Evolutionary conservation across 2,329 filamentous ascomycete species (phyloP).

Genomic region (Blastomyces emzantsi): DNA sequence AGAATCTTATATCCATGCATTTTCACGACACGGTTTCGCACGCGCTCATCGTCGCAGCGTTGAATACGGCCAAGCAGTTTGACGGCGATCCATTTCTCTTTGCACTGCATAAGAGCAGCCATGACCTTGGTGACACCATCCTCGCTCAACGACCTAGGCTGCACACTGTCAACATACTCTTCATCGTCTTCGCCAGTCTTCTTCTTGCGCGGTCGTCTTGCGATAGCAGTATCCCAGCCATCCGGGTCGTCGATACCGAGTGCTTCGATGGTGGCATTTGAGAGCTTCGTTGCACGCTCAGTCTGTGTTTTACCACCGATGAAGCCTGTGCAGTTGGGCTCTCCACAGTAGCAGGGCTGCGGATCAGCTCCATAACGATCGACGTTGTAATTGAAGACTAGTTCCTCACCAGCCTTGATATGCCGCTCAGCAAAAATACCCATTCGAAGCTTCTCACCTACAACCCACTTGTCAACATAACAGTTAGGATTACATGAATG

Average conservation of each 20-base stretch:
- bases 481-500: slow-evolving; percentile 99
- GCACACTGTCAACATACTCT: slow-evolving; percentile 85
- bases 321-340: slow-evolving; percentile 89
- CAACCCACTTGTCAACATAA: slow-evolving; percentile 99
- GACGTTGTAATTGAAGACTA: slow-evolving; percentile 99
- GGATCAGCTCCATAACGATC: slow-evolving; percentile 95
- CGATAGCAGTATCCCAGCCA: slow-evolving; percentile 81
- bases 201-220: slow-evolving; percentile 89
- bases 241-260: slow-evolving; percentile 90
- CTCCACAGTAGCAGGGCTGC: slow-evolving; percentile 92
- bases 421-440: slow-evolving; percentile 88
- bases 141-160: slow-evolving; percentile 69
- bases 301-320: slow-evolving; percentile 98
- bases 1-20: slow-evolving; percentile 98
- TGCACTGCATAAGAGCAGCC: slow-evolving; percentile 93
- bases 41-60: slow-evolving; percentile 72
- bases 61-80: slow-evolving; percentile 88
- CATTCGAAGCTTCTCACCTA: slow-evolving; percentile 95
- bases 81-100: slow-evolving; percentile 98
- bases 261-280: slow-evolving; percentile 82
- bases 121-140: slow-evolving; percentile 87
- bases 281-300: slow-evolving; percentile 84
- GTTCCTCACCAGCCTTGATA: slow-evolving; percentile 80
- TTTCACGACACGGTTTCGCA: slow-evolving; percentile 79
- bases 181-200: slow-evolving; percentile 85